phyloP scores from a whole-genome alignment of 2,329 filamentous ascomycete genomes.

The Fusarium aywerte region DNA sequence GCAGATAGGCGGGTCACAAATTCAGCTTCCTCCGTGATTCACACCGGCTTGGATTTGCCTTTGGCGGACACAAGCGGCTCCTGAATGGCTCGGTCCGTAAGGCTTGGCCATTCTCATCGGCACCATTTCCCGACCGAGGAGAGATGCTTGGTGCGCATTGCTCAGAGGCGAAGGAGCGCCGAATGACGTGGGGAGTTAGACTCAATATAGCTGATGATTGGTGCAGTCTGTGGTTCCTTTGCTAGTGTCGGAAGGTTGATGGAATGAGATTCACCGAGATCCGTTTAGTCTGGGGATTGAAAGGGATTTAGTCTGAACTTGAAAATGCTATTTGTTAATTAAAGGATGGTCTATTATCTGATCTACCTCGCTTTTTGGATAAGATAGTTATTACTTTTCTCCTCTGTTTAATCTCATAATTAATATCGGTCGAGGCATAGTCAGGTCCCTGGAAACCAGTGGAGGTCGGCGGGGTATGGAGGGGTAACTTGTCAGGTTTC shows the following conservation, averaged over 20 bases:
- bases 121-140: constrained; percentile 24
- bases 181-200: constrained; percentile 35
- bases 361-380: neutral
- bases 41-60: constrained; percentile 12
- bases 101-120: constrained; percentile 11
- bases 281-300: constrained; percentile 3
- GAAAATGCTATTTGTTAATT: neutral
- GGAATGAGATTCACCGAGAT: constrained; percentile 26
- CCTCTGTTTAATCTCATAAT: neutral
- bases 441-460: constrained; percentile 1
- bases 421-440: neutral
- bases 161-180: constrained; percentile 11
- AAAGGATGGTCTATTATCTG: neutral
- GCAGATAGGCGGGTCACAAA: constrained; percentile 25
- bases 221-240: constrained; percentile 13
- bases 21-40: constrained; percentile 4
- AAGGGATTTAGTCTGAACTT: neutral
- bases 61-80: neutral
- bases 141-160: constrained; percentile 17
- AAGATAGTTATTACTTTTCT: neutral
- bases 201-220: constrained; percentile 20
- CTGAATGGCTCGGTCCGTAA: constrained; percentile 17
- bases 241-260: constrained; percentile 10
- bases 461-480: constrained; percentile 29
- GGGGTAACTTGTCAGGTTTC: constrained; percentile 26